Conservation (phyloP, 1,284 basidiomycete species). For the Takashimella koratensis region DNA sequence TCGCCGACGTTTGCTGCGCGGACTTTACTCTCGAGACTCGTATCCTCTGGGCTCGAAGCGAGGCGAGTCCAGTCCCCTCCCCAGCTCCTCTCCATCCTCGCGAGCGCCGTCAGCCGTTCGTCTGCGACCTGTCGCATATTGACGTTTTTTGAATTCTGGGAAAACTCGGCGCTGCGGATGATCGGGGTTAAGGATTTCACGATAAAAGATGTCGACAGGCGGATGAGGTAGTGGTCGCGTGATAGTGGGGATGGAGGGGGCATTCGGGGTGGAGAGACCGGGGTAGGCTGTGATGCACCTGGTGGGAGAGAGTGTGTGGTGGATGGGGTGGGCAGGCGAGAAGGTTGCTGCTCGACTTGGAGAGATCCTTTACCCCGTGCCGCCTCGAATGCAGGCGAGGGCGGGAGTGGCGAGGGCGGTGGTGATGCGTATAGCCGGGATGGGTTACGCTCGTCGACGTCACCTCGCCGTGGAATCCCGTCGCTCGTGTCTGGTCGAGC, state of each 20-base stretch:
- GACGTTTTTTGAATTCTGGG: conserved; percentile 24
- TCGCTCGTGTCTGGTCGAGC: neutral
- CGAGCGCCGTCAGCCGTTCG: conserved; percentile 58
- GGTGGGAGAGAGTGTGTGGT: neutral
- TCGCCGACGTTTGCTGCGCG: conserved; percentile 52
- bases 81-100: conserved; percentile 69
- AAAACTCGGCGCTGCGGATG: conserved; percentile 23
- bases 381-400: neutral
- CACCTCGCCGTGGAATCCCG: neutral
- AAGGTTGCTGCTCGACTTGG: neutral
- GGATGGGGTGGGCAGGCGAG: neutral
- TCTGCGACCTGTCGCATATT: conserved; percentile 60
- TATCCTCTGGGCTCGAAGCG: conserved; percentile 44
- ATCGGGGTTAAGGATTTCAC: conserved; percentile 37
- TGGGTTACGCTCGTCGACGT: neutral
- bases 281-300: neutral
- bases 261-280: neutral
- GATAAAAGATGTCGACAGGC: conserved; percentile 40
- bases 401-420: neutral
- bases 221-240: conserved; percentile 42
- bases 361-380: neutral
- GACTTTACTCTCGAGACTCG: conserved; percentile 44
- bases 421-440: neutral
- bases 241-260: conserved; percentile 17
- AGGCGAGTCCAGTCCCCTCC: conserved; percentile 53